Base-by-base conservation (phyloP, 495 filamentous ascomycete genomes). In the Trichoderma erinaceum region DNA sequence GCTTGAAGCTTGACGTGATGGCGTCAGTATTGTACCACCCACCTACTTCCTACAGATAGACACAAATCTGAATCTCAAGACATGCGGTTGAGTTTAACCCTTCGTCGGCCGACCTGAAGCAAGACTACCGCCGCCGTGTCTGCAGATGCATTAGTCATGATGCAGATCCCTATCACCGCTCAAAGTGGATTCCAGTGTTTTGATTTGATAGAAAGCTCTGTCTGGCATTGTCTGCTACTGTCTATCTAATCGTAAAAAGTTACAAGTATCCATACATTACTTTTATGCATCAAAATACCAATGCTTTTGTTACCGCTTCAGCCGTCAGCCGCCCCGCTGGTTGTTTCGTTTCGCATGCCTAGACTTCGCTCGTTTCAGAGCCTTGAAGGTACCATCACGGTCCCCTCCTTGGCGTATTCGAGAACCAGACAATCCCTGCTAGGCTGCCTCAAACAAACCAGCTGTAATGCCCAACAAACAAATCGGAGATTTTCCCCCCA, bases 341-440 rank as follows among this genome's bases (percentile, higher is more conserved):
- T 25, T 32, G 56, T 61, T 61, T 61, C 27, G 56, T 32, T 61
- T 61, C 56, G 12, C 56, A 61, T 29, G 56, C 56, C 56, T 32
- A 12, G 56, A 13, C 23, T 32, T n/a, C 44, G 44, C n/a, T n/a
- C 44, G 56, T 61, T 61, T 61, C 56, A 61, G 50, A n/a, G 50
- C 50, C 50, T 21, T 56, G 50, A n/a, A 23, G 10, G 50, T 56
- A 16, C n/a, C 18, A 25, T 56, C n/a, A 7, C 16, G 13, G 27
- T 18, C 56, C 56, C n/a, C 44, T 48, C 44, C 12, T 48, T 48
- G 44, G 44, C 44, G 56, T 12, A 32, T 32, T 27, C 56, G 23
- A 29, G 8, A 32, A 32, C 6, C 56, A 27, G 10, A 29, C 56
- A 1, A 61, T 32, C 25, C 50, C 50, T 56, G 50, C 50, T 56